Percentiles rank a stretch among this genome's conserved stretches.
These are phyloP conservation scores for Scytalidium lignicola DNA, from an alignment of 2,329 filamentous ascomycete species.

Conservation along the genomic window DNA sequence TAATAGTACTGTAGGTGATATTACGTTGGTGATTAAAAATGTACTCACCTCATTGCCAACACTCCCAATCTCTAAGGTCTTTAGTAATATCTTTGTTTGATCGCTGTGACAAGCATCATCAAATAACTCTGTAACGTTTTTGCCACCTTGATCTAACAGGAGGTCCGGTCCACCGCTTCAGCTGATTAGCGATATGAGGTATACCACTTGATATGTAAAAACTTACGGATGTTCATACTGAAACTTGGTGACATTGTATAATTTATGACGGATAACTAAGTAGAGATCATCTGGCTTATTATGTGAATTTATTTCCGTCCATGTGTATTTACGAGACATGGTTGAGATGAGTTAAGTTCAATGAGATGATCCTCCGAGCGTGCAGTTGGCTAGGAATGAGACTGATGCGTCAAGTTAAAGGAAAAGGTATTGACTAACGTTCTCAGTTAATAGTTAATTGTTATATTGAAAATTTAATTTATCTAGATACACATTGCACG, in stretches of 20 bases:
- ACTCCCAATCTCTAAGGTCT: neutral
- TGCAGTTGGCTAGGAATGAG: too few relatives aligned
- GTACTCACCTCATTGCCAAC: neutral
- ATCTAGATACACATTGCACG: too few relatives aligned
- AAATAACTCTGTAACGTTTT: neutral
- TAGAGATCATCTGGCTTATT: neutral
- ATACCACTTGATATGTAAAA: neutral
- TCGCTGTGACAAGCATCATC: neutral
- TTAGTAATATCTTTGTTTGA: neutral
- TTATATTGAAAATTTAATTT: too few relatives aligned
- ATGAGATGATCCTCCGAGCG: too few relatives aligned
- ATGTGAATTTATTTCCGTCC: neutral
- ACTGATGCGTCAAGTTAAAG: too few relatives aligned
- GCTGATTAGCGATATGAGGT: neutral
- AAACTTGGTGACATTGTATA: neutral
- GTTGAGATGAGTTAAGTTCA: neutral
- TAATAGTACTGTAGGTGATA: too few relatives aligned
- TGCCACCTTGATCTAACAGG: neutral
- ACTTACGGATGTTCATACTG: neutral
- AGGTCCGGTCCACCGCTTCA: neutral
- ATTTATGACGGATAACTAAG: neutral
- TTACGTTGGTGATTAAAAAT: too few relatives aligned
- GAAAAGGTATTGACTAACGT: too few relatives aligned
- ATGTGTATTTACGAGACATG: neutral
- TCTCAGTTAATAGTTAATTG: too few relatives aligned